Evolutionary conservation across 441 rosid genomes (phyloP).

Genomic region (Corymbia citriodora): DNA sequence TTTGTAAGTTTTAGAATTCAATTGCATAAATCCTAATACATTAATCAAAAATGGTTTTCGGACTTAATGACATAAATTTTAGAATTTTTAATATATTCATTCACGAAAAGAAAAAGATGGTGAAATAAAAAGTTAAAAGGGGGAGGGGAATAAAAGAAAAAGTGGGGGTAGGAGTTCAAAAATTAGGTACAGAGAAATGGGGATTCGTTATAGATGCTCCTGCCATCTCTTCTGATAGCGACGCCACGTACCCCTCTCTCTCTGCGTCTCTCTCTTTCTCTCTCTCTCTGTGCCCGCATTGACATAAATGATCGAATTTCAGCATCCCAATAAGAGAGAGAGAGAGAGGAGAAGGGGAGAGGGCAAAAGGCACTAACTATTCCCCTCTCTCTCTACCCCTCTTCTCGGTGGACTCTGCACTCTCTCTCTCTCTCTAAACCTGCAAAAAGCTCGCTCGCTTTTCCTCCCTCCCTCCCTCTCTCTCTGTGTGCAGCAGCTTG

Average conservation of each 20-base stretch:
- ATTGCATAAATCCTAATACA: no score
- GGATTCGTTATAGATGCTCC: not conserved
- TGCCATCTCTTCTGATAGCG: constrained; percentile 24
- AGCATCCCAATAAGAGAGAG: not conserved
- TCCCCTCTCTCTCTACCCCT: not conserved
- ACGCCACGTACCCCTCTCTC: constrained; percentile 10
- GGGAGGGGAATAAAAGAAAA: not conserved
- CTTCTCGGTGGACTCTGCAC: not conserved
- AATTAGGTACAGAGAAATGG: not conserved
- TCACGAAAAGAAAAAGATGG: accelerated
- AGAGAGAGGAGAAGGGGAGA: not conserved
- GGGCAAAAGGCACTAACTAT: not conserved
- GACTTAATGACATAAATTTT: not conserved
- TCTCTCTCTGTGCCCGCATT: not conserved
- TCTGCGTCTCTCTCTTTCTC: not conserved
- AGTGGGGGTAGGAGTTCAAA: not conserved
- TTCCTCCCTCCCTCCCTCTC: not conserved
- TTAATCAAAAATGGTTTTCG: no score
- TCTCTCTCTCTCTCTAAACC: not conserved
- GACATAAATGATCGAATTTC: not conserved
- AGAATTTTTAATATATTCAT: no score
- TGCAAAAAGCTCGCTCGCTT: not conserved
- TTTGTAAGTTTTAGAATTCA: no score
- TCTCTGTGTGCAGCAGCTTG: not conserved
- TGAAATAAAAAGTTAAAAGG: not conserved